phyloP scores from a whole-genome alignment of 163 green algal species.

The Botryococcus braunii region DNA sequence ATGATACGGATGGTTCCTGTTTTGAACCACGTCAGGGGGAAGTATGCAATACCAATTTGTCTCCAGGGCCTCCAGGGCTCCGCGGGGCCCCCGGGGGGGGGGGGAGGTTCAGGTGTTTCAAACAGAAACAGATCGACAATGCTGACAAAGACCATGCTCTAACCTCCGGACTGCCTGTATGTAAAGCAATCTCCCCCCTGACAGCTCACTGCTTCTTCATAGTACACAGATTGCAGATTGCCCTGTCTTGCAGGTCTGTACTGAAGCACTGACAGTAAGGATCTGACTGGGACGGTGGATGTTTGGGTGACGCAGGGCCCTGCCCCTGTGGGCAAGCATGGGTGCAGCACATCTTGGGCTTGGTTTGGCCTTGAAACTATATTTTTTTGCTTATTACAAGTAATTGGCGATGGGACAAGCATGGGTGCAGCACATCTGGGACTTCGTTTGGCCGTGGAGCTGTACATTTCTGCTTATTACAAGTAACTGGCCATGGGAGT shows the following conservation, averaged over 20 bases:
- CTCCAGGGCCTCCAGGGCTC: no score
- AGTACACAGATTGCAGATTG: not conserved
- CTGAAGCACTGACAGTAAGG: not conserved
- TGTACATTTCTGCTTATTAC: slow-evolving; percentile 75
- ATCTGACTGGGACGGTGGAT: not conserved
- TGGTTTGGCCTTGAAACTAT: slow-evolving; percentile 68
- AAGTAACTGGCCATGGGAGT: not conserved
- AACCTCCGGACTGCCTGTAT: not conserved
- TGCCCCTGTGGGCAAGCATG: slow-evolving; percentile 48
- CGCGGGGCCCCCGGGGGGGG: no score
- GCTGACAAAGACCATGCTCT: not conserved
- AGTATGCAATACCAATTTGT: no score
- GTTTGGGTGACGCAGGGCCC: slow-evolving; percentile 26
- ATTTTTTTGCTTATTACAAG: slow-evolving; percentile 69
- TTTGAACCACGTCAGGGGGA: no score
- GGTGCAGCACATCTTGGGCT: slow-evolving; percentile 47
- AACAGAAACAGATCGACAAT: no score
- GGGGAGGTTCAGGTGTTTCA: no score
- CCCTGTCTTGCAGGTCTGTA: not conserved
- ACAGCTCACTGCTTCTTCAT: not conserved
- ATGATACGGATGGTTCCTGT: no score
- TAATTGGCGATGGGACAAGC: not conserved
- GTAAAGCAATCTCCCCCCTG: not conserved
- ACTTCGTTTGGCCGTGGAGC: slow-evolving; percentile 63
- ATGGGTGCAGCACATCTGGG: slow-evolving; percentile 39